Evolutionary conservation across 169 alveolate species (phyloP), one percentile per base, ranked within the genome.

Genomic region (Cryptosporidium meleagridis): DNA sequence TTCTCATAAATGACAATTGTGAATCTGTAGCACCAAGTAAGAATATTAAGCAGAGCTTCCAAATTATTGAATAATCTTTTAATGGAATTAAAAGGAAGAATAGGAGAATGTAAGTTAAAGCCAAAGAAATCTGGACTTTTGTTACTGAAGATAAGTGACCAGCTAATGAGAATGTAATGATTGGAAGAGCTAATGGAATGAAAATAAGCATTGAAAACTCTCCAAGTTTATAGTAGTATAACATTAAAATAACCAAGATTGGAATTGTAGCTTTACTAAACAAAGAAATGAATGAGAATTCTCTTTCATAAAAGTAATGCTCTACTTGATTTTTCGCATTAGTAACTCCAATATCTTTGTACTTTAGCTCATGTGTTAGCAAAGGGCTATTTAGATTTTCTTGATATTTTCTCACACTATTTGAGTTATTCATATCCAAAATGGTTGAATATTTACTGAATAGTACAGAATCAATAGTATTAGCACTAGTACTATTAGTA

Each of bases 11-110:
- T 35, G 72, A 65, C 3, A 65, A 29, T 37, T 31, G 72, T 45
- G 70, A 1, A 29, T 72, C 85, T 1, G 62, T 45, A 52, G n/a
- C 16, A 12, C 85, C 85, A 45, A 72, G 70, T 18, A 72, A 18
- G 31, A 72, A 72, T 29, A 72, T 72, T 52, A 72, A 29, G 29
- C 69, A 33, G 6, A 52, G 51, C 48, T 72, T 72, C 85, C 85
- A 72, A 18, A 26, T 72, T 21, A 72, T n/a, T 29, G 85, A 35
- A n/a, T 72, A 23, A n/a, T 48, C 51, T 29, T 45, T 37, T 23
- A 72, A 52, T 14, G 48, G 39, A 53, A 72, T 55, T 12, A 72
- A 35, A 31, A 53, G 70, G 8, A 52, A 55, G 29, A 72, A 16
- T 23, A 72, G 8, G 5, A 51, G 62, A 8, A 72, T 26, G 52